Evolutionary conservation across 2,329 filamentous ascomycete genomes (phyloP).

Genomic region (Claviceps humidiphila): DNA sequence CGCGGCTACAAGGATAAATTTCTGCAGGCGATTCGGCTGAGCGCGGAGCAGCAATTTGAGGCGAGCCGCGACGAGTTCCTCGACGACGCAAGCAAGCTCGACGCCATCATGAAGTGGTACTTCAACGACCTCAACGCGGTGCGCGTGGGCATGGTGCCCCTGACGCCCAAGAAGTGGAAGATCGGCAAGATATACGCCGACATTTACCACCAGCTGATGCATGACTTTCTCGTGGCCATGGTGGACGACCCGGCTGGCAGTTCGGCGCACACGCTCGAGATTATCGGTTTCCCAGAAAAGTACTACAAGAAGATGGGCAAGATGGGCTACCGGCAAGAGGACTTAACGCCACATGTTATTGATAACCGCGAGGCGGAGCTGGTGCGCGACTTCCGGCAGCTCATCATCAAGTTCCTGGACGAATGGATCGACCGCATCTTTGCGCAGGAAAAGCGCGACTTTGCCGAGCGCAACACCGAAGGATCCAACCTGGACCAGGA

Average conservation of each 20-base stretch:
- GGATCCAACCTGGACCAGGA: constrained; percentile 68
- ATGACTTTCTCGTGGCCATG: constrained; percentile 73
- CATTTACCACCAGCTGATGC: constrained; percentile 91
- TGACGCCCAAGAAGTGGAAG: constrained; percentile 95
- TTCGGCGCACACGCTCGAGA: constrained; percentile 76
- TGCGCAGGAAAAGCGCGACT: constrained; percentile 65
- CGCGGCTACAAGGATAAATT: constrained; percentile 97
- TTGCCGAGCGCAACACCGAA: constrained; percentile 61
- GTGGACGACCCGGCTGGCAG: constrained; percentile 77
- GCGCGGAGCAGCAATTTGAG: constrained; percentile 62
- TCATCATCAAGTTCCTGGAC: constrained; percentile 91
- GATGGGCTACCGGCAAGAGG: constrained; percentile 62
- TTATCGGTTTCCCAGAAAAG: constrained; percentile 89
- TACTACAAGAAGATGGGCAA: constrained; percentile 95
- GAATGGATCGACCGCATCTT: constrained; percentile 97
- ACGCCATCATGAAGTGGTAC: constrained; percentile 87
- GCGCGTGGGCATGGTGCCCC: constrained; percentile 75
- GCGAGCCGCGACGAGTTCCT: constrained; percentile 62
- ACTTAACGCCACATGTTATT: constrained; percentile 75
- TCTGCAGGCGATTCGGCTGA: constrained; percentile 61
- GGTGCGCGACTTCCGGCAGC: constrained; percentile 82
- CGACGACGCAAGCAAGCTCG: constrained; percentile 67
- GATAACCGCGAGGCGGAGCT: constrained; percentile 84
- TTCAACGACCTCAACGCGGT: constrained; percentile 97
- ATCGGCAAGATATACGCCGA: constrained; percentile 82